Evolutionary conservation across 208 protist species (phyloP).

Genomic region (Wallacemonas collosoma): DNA sequence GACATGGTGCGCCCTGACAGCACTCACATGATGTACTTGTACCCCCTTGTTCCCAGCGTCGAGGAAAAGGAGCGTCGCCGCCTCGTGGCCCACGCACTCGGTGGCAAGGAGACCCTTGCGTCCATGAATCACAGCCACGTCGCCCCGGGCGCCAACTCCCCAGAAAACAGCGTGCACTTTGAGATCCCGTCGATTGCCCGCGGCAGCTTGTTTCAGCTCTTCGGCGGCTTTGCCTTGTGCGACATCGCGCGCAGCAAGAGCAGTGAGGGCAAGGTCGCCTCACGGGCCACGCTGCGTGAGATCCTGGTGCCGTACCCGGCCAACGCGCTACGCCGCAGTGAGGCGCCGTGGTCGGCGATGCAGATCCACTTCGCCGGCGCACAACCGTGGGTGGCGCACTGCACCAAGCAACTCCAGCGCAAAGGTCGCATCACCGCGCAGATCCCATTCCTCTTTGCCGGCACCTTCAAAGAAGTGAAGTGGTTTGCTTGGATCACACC

Average conservation of each 20-base stretch:
- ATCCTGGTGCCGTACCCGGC: slow-evolving; percentile 67
- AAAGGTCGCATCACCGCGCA: slow-evolving; percentile 45
- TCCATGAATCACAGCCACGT: slow-evolving; percentile 14
- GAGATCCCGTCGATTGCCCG: slow-evolving; percentile 31
- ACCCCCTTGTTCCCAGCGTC: slow-evolving; percentile 41
- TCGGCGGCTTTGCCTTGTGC: slow-evolving; percentile 73
- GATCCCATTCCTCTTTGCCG: slow-evolving; percentile 63
- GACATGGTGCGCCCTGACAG: slow-evolving; percentile 22
- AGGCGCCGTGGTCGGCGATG: slow-evolving; percentile 31
- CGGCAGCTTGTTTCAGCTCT: slow-evolving; percentile 58
- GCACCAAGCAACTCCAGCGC: slow-evolving; percentile 59
- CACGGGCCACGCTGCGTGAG: slow-evolving; percentile 40
- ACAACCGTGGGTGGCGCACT: slow-evolving; percentile 73
- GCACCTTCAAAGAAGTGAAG: slow-evolving; percentile 33
- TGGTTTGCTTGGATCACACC: slow-evolving; percentile 83
- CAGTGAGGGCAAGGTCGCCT: neutral
- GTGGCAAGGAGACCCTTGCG: slow-evolving; percentile 13
- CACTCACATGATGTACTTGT: slow-evolving; percentile 55
- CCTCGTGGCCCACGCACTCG: slow-evolving; percentile 38
- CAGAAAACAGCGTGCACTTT: slow-evolving; percentile 9
- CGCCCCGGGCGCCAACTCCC: neutral
- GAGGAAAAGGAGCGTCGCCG: slow-evolving; percentile 46
- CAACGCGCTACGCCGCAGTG: slow-evolving; percentile 43
- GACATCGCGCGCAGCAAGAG: slow-evolving; percentile 21
- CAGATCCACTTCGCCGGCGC: slow-evolving; percentile 63